Percentiles rank a stretch among this genome's conserved stretches.
These are phyloP conservation scores for Penicillium ochrochloron DNA, from an alignment of 495 filamentous ascomycete genomes.

Conservation along the genomic window DNA sequence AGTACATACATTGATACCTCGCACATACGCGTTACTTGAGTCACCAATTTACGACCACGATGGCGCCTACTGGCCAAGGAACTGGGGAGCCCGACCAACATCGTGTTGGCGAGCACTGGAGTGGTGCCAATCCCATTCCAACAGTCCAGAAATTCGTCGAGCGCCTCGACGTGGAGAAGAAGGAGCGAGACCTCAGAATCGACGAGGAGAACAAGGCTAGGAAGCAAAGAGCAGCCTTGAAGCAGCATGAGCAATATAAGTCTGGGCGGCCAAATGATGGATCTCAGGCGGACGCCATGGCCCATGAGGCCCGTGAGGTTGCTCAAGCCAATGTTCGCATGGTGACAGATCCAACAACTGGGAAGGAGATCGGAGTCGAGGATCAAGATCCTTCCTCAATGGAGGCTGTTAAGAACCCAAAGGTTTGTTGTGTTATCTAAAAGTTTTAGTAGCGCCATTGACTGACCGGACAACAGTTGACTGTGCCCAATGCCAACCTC, in stretches of 20 bases:
- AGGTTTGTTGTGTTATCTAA: constrained; percentile 43
- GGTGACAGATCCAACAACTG: constrained; percentile 87
- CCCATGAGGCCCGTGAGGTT: constrained; percentile 47
- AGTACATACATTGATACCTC: background rate
- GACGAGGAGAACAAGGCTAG: constrained; percentile 54
- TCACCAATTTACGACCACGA: constrained; percentile 14
- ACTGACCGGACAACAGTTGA: constrained; percentile 55
- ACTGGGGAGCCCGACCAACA: constrained; percentile 32
- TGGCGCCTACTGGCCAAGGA: constrained; percentile 29
- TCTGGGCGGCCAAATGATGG: constrained; percentile 38
- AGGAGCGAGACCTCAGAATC: constrained; percentile 69
- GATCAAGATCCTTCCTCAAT: constrained; percentile 74
- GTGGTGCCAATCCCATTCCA: constrained; percentile 71
- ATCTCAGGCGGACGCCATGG: constrained; percentile 42
- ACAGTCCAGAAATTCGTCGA: constrained; percentile 85
- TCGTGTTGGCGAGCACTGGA: constrained; percentile 49
- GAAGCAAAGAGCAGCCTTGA: constrained; percentile 26
- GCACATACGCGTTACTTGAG: background rate
- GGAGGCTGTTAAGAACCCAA: constrained; percentile 70
- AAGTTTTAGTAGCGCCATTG: background rate
- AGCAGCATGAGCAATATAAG: constrained; percentile 20
- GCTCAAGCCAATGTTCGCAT: constrained; percentile 61
- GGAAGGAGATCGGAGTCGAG: constrained; percentile 83
- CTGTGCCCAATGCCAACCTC: constrained; percentile 89
- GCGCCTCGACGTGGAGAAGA: constrained; percentile 77